phyloP scores from a whole-genome alignment of 805 yeast species.

The Starmerella cellae region DNA sequence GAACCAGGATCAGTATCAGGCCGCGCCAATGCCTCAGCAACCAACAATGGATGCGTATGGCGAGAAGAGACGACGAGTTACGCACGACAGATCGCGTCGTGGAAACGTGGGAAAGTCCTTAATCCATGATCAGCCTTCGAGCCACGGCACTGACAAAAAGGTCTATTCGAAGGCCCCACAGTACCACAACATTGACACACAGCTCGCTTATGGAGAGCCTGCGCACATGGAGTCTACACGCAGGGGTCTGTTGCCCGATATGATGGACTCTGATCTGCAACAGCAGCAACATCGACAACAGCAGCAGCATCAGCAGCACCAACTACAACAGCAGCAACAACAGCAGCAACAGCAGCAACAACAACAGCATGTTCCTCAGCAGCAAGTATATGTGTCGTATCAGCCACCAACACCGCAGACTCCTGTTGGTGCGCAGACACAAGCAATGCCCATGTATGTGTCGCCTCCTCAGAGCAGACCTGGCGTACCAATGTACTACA shows the following conservation, averaged over 20 bases:
- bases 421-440: not conserved
- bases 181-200: too few species aligned
- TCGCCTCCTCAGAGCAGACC: not conserved
- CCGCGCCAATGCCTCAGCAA: not conserved
- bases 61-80: slow-evolving; percentile 15
- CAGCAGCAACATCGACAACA: slow-evolving; percentile 8
- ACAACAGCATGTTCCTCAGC: not conserved
- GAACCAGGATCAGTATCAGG: not conserved
- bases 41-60: slow-evolving; percentile 8
- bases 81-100: not conserved
- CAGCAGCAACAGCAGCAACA: slow-evolving; percentile 3
- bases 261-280: slow-evolving; percentile 6
- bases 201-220: too few species aligned
- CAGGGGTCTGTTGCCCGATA: too few species aligned
- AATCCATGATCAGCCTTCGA: too few species aligned
- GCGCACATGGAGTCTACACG: too few species aligned
- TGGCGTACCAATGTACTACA: too few species aligned
- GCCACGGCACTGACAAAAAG: too few species aligned
- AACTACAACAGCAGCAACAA: slow-evolving; percentile 6
- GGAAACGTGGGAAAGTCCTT: too few species aligned
- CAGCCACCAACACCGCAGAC: slow-evolving; percentile 13
- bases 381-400: too few species aligned
- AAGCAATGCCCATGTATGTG: not conserved
- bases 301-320: too few species aligned
- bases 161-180: too few species aligned